Base-by-base conservation (phyloP, 345 rosid species). In the Gossypium sturtianum region DNA sequence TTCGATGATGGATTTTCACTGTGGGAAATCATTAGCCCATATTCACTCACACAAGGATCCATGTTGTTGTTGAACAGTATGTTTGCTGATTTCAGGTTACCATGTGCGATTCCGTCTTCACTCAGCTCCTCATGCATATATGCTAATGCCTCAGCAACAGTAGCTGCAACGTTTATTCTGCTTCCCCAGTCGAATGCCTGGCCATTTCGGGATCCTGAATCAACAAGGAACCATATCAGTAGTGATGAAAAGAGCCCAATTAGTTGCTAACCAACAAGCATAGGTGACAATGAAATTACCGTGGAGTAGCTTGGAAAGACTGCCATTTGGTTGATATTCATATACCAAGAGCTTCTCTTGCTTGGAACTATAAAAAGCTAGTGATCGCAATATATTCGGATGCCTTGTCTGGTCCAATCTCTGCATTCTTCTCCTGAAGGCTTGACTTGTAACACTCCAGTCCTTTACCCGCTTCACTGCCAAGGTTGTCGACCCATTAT, bases 301-400 rank as follows among this genome's bases (percentile, higher is more conserved):
- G 10, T 83, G 89, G 68, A 87, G 90, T 64, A 89, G 76, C 27
- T 64, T 75, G 84, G 85, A 89, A 76, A 89, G 89, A 72, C 86
- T 88, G 61, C 89, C 91, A 80, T 83, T 84, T 0, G 77, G 79
- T 71, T 77, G 88, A 72, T 79, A 89, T 62, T 86, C 84, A 54
- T 86, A 84, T 8, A 84, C 88, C 77, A 88, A 34, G 77, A 87
- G 89, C 82, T 85, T 89, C 83, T 89, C 94, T 73, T 86, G 81
- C 63, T 78, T 73, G 25, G 94, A 88, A 74, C 91, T 88, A 53
- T 90, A 90, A 77, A 81, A 83, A 2, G 91, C 94, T 0, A 86
- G 4, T 0, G 86, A 80, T n/a, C 82, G 76, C 78, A 88, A 48
- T 3, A 87, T 80, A 52, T 81, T 83, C 9, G 83, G 88, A 77